These are phyloP conservation scores for Cercospora citrullina DNA, from an alignment of 2,329 filamentous ascomycete genomes.

Conservation along the genomic window DNA sequence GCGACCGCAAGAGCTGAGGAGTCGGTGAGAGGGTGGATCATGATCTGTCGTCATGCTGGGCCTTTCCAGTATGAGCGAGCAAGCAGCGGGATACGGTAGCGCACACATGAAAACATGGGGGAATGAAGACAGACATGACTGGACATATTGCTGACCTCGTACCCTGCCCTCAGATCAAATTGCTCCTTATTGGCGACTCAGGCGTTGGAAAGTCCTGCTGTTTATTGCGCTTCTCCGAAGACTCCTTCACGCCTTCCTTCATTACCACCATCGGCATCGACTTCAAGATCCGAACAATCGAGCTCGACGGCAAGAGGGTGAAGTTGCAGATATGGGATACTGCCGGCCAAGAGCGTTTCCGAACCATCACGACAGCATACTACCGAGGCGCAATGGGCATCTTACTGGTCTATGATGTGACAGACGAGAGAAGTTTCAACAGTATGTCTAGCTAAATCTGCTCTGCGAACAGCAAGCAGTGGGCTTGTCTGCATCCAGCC, in stretches of 20 bases:
- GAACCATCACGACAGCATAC: constrained; percentile 98
- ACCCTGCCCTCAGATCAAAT: constrained; percentile 71
- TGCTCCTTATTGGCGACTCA: constrained; percentile 93
- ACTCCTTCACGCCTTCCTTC: constrained; percentile 95
- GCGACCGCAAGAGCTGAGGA: neutral
- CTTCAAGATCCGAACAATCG: constrained; percentile 99
- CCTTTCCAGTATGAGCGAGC: neutral
- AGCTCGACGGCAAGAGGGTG: constrained; percentile 96
- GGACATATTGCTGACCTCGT: constrained; percentile 23
- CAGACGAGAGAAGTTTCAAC: constrained; percentile 91
- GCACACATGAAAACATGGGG: neutral
- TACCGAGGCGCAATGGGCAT: constrained; percentile 99
- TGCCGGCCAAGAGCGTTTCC: constrained; percentile 95
- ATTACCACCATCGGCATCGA: constrained; percentile 99
- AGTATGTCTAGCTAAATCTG: constrained; percentile 59
- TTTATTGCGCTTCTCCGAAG: constrained; percentile 92
- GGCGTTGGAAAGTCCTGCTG: constrained; percentile 98
- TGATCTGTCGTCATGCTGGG: neutral
- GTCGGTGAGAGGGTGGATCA: constrained; percentile 1
- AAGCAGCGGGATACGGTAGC: neutral
- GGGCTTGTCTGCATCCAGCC: neutral
- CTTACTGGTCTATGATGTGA: constrained; percentile 96
- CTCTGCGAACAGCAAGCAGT: neutral
- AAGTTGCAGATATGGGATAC: constrained; percentile 99
- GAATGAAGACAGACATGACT: neutral